Percentiles rank a stretch among this genome's conserved stretches.
Evolutionary conservation across 2,329 filamentous ascomycete species (phyloP).

Genomic region (Fusarium sulawesiense): DNA sequence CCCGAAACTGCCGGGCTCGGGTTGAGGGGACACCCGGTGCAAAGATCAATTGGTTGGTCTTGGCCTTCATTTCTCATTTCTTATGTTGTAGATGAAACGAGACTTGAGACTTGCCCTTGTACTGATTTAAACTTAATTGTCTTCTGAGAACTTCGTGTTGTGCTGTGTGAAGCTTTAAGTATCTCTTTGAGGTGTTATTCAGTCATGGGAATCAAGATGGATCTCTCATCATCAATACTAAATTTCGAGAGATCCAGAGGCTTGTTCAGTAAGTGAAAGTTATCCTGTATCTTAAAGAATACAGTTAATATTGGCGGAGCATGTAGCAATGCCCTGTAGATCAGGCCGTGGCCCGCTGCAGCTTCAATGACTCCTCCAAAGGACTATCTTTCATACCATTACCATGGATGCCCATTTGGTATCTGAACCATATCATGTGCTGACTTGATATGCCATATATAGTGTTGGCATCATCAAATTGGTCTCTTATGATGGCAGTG

Average conservation of each 20-base stretch:
- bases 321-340: neutral
- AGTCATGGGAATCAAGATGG: neutral
- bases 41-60: neutral
- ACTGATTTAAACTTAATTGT: neutral
- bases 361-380: neutral
- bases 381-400: neutral
- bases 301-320: neutral
- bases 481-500: neutral
- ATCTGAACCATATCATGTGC: neutral
- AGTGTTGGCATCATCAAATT: neutral
- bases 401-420: neutral
- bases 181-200: neutral
- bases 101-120: neutral
- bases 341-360: neutral
- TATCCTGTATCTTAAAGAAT: neutral
- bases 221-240: neutral
- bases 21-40: neutral
- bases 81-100: neutral
- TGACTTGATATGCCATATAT: neutral
- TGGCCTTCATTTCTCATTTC: neutral
- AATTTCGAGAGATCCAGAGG: neutral
- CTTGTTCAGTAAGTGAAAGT: neutral
- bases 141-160: neutral
- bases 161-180: neutral
- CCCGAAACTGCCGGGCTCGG: neutral